Evolutionary conservation across 2,329 filamentous ascomycete genomes (phyloP).

Genomic region (Talaromyces sp.): DNA sequence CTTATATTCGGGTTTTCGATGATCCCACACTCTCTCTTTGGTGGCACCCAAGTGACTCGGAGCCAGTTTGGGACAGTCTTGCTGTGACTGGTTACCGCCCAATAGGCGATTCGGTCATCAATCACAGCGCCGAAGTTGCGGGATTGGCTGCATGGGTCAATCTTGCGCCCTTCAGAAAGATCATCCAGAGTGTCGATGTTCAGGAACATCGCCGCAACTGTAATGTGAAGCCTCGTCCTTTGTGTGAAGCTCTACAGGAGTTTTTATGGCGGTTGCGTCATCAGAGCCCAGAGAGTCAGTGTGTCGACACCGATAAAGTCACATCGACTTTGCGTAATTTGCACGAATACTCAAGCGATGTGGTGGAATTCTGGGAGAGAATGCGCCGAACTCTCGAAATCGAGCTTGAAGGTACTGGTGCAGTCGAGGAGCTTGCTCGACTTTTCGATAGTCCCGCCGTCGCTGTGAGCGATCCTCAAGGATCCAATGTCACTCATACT

Average conservation of each 20-base stretch:
- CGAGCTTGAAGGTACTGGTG: conserved; percentile 48
- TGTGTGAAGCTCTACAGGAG: conserved; percentile 51
- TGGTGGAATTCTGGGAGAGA: conserved; percentile 55
- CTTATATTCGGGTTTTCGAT: conserved; percentile 59
- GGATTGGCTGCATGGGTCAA: conserved; percentile 58
- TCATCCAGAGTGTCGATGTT: conserved; percentile 51
- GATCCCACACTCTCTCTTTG: conserved; percentile 60
- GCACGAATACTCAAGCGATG: conserved; percentile 49
- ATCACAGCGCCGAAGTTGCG: conserved; percentile 50
- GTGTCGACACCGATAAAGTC: conserved; percentile 42
- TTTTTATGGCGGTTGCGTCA: conserved; percentile 51
- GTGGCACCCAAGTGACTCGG: conserved; percentile 56
- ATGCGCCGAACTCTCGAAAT: conserved; percentile 52
- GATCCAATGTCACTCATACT: conserved; percentile 28
- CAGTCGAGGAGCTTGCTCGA: conserved; percentile 39
- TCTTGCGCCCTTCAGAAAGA: conserved; percentile 56
- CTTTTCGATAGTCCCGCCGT: conserved; percentile 47
- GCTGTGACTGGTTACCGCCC: conserved; percentile 57
- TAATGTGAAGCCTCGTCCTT: conserved; percentile 48
- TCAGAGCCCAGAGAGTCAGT: conserved; percentile 39
- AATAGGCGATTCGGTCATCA: conserved; percentile 45
- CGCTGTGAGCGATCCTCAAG: conserved; percentile 28
- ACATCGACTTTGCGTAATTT: conserved; percentile 41
- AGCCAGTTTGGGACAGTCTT: conserved; percentile 55
- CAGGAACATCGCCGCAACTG: conserved; percentile 48